Conservation (phyloP, 257 asterid species). For the Primulina eburnea region DNA sequence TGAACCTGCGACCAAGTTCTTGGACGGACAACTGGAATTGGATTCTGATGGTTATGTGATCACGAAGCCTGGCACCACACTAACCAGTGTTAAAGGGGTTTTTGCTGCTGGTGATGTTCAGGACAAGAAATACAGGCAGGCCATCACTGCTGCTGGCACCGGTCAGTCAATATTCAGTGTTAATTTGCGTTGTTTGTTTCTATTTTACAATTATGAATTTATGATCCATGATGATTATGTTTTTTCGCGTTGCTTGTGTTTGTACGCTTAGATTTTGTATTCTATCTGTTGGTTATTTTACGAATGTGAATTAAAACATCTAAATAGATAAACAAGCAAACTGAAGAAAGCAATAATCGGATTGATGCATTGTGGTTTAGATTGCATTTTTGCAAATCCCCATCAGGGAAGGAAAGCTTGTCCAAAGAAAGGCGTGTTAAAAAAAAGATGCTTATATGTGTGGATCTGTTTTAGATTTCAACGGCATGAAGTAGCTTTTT, state of each 20-base stretch:
- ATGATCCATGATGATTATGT: background rate
- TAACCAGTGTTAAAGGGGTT: constrained; percentile 81
- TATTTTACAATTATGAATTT: background rate
- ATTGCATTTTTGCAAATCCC: constrained; percentile 12
- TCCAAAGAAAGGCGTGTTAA: constrained; percentile 1
- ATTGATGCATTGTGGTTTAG: constrained; percentile 21
- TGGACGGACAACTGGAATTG: constrained; percentile 77
- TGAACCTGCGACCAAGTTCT: constrained; percentile 86
- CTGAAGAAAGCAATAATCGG: background rate
- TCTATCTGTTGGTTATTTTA: constrained; percentile 3
- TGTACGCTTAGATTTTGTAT: background rate
- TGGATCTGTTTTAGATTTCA: constrained; percentile 11
- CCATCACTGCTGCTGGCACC: constrained; percentile 92
- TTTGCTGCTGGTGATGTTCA: constrained; percentile 99
- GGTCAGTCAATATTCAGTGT: constrained; percentile 43
- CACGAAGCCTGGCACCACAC: constrained; percentile 73
- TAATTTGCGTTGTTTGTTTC: background rate
- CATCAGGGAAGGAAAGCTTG: constrained; percentile 12
- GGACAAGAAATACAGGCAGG: constrained; percentile 97
- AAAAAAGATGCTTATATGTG: background rate
- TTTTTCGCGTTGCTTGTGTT: constrained; percentile 2
- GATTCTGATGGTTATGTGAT: constrained; percentile 83
- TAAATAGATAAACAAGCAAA: background rate
- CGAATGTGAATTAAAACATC: constrained; percentile 7
- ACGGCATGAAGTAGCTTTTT: constrained; percentile 11